Conservation (phyloP, 1,284 basidiomycete genomes). For the Cutaneotrichosporon sp. region DNA sequence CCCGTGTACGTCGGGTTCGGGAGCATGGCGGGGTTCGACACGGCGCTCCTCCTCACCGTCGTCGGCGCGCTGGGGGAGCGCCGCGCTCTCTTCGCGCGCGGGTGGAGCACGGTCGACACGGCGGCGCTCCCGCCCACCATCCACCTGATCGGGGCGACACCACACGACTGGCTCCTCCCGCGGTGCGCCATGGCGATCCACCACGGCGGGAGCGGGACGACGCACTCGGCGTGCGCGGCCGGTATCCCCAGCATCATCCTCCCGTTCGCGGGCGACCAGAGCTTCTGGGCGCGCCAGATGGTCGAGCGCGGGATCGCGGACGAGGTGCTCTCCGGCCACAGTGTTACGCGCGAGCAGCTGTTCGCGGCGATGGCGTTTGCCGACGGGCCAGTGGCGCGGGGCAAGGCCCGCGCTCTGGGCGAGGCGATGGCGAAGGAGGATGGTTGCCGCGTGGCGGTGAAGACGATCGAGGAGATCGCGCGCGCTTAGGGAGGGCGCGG, state of each 20-base stretch:
- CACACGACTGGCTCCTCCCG: slow-evolving; percentile 3
- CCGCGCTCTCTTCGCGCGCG: neutral
- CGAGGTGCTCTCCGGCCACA: neutral
- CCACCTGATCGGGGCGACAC: neutral
- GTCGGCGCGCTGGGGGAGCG: neutral
- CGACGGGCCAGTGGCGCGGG: neutral
- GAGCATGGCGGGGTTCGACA: slow-evolving; percentile 4
- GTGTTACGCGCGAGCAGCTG: neutral
- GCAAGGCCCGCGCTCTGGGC: neutral
- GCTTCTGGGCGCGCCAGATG: slow-evolving; percentile 3
- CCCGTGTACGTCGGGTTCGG: slow-evolving; percentile 5
- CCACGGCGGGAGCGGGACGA: slow-evolving; percentile 6
- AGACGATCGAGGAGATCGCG: neutral
- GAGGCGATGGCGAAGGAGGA: neutral
- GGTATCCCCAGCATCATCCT: neutral
- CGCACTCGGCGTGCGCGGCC: neutral
- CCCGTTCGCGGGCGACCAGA: neutral
- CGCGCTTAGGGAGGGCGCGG: neutral
- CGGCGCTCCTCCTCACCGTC: neutral
- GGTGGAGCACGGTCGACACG: slow-evolving; percentile 2
- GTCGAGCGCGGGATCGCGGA: neutral
- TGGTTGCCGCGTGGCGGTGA: neutral
- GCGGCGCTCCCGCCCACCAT: neutral
- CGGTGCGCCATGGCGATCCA: slow-evolving; percentile 1
- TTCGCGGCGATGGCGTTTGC: slow-evolving; percentile 2